These are phyloP conservation scores for Saccharomycopsis capsularis DNA, from an alignment of 805 yeast species.

Conservation along the genomic window DNA sequence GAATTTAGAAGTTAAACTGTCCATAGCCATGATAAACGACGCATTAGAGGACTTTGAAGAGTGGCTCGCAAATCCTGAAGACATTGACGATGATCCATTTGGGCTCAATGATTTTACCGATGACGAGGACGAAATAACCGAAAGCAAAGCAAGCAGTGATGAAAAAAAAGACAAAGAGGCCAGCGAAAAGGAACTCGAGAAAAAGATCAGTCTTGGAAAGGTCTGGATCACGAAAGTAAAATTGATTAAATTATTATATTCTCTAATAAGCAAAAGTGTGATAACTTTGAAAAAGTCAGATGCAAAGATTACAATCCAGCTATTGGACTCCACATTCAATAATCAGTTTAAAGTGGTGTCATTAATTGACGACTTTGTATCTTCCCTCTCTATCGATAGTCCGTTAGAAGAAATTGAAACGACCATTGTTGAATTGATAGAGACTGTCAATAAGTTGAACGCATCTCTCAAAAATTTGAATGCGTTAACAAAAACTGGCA, in stretches of 20 bases:
- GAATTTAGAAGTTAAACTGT: slow-evolving; percentile 38
- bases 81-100: slow-evolving; percentile 46
- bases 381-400: slow-evolving; percentile 1
- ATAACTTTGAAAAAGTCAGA: slow-evolving; percentile 34
- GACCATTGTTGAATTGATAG: not conserved
- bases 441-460: not conserved
- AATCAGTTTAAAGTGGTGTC: slow-evolving; percentile 5
- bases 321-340: not conserved
- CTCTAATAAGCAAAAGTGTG: slow-evolving; percentile 50
- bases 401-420: not conserved
- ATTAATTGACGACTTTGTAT: slow-evolving; percentile 9
- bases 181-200: slow-evolving; percentile 30
- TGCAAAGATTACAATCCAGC: not conserved
- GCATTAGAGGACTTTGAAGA: slow-evolving; percentile 60
- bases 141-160: slow-evolving; percentile 28
- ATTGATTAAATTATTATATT: slow-evolving; percentile 49
- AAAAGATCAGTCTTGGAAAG: slow-evolving; percentile 36
- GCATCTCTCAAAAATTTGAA: not conserved
- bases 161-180: slow-evolving; percentile 25
- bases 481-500: not conserved
- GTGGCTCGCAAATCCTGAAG: slow-evolving; percentile 59
- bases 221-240: slow-evolving; percentile 48
- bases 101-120: slow-evolving; percentile 32
- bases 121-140: slow-evolving; percentile 21
- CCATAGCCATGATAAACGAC: slow-evolving; percentile 46